Evolutionary conservation across 1,139 yeast genomes (phyloP).

Genomic region (Protomyces lactucae-debilis): DNA sequence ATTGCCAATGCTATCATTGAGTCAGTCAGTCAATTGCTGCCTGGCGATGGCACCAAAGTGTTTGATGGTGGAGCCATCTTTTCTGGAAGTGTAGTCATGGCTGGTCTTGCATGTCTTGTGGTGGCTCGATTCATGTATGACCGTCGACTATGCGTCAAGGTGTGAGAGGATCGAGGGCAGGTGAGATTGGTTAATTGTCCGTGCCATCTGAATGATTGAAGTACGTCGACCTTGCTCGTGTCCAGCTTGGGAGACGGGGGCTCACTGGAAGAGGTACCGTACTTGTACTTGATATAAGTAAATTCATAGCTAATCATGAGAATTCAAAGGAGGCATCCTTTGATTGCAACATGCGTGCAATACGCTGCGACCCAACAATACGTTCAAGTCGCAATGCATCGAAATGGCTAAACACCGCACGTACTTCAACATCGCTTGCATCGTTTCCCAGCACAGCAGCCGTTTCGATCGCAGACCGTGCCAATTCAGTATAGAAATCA

Average conservation of each 20-base stretch:
- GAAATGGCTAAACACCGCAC: conserved; percentile 68
- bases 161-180: too few species aligned
- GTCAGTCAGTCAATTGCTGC: neutral
- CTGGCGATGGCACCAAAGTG: neutral
- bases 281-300: too few species aligned
- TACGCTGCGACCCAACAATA: conserved; percentile 74
- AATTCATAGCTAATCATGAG: conserved; percentile 19
- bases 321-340: conserved; percentile 34
- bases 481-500: conserved; percentile 69
- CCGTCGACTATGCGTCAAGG: neutral
- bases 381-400: conserved; percentile 77
- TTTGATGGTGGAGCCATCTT: neutral
- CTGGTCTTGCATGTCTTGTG: neutral
- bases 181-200: too few species aligned
- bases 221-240: too few species aligned
- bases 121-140: neutral
- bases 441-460: conserved; percentile 36
- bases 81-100: neutral
- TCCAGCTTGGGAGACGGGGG: too few species aligned
- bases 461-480: conserved; percentile 48
- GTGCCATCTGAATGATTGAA: too few species aligned
- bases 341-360: conserved; percentile 39
- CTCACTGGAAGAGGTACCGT: too few species aligned
- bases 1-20: conserved; percentile 49
- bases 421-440: conserved; percentile 47